Base-by-base conservation (phyloP, 176 grass and related monocot genomes). In the Bothriochloa decipiens region DNA sequence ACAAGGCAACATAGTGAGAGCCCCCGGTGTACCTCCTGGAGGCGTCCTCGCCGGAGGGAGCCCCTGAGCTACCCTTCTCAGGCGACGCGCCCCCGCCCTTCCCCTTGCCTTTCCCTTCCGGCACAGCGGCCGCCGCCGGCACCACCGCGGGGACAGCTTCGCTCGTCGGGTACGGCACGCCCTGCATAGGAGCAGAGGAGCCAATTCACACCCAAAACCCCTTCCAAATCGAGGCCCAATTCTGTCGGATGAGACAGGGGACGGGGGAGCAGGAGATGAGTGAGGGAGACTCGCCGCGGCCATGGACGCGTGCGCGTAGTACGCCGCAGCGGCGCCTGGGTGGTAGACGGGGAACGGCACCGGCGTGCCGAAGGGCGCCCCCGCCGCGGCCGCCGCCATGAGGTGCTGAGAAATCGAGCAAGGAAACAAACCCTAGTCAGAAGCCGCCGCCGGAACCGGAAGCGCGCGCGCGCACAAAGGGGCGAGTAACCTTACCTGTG, bases 261-360 rank as follows among this genome's bases (percentile, higher is more conserved):
- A 0, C 5, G 68, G 68, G 63, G 35, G 11, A 79, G 8, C 16
- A 68, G 0, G 1, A 37, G 35, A 28, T 4, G 13, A 16, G 42
- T 1, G 9, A 26, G 1, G 7, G n/a, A 23, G 13, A 62, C 88
- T 92, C 67, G 84, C 96, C 89, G 82, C 92, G 36, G 87, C 91
- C 89, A 98, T 90, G 68, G 93, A 80, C 20, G 91, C 91, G 85
- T 95, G 96, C 75, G 96, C 79, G 87, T 98, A 98, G 49, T 94
- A 92, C 15, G 92, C 88, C 76, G 89, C 85, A 8, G 91, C 78
- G n/a, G 89, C 89, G 45, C 89, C 92, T 13, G 87, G 87, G 74
- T 89, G 87, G 65, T 95, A 93, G 50, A 91, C 65, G 39, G 96
- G 81, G 83, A 93, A 90, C 18, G 91, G 83, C 78, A 98, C 88